These are phyloP conservation scores for Diaporthe vaccinii DNA, from an alignment of 2,329 filamentous ascomycete species.

Conservation along the genomic window DNA sequence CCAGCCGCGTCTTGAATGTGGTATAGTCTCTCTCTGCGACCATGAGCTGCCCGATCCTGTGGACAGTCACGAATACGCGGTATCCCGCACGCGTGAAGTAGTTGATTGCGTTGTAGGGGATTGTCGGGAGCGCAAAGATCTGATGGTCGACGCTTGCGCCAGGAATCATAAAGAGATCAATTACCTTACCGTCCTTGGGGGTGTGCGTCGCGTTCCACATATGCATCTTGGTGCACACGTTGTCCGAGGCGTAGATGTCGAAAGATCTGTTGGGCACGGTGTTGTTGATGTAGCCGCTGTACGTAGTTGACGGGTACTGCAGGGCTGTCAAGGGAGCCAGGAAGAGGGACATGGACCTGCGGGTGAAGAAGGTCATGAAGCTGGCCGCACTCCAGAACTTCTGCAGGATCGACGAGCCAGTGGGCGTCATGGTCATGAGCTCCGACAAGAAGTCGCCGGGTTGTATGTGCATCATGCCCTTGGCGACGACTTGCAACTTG, in stretches of 20 bases:
- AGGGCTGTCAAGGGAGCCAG: slow-evolving; percentile 67
- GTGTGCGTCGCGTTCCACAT: slow-evolving; percentile 67
- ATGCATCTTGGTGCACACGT: slow-evolving; percentile 65
- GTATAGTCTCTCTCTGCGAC: slow-evolving; percentile 67
- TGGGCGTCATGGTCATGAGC: slow-evolving; percentile 65
- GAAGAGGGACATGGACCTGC: slow-evolving; percentile 66
- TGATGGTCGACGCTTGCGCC: slow-evolving; percentile 74
- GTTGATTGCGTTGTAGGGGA: slow-evolving; percentile 73
- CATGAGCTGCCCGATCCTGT: slow-evolving; percentile 68
- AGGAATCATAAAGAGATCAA: slow-evolving; percentile 72
- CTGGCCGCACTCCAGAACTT: slow-evolving; percentile 60
- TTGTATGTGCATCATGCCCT: slow-evolving; percentile 71
- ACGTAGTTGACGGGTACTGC: slow-evolving; percentile 65
- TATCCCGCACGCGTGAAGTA: slow-evolving; percentile 73
- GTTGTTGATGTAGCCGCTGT: slow-evolving; percentile 67
- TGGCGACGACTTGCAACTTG: slow-evolving; percentile 63
- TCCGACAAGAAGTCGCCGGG: slow-evolving; percentile 68
- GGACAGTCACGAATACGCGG: slow-evolving; percentile 69
- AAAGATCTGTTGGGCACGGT: slow-evolving; percentile 58
- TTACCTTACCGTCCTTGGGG: slow-evolving; percentile 50
- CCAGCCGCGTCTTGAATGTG: slow-evolving; percentile 70
- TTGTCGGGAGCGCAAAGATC: slow-evolving; percentile 73
- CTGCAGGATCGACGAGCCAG: slow-evolving; percentile 60
- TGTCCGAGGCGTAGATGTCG: slow-evolving; percentile 65
- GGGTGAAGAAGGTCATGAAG: slow-evolving; percentile 70